Conservation (phyloP, 306 rosid species). For the Prunus mume region DNA sequence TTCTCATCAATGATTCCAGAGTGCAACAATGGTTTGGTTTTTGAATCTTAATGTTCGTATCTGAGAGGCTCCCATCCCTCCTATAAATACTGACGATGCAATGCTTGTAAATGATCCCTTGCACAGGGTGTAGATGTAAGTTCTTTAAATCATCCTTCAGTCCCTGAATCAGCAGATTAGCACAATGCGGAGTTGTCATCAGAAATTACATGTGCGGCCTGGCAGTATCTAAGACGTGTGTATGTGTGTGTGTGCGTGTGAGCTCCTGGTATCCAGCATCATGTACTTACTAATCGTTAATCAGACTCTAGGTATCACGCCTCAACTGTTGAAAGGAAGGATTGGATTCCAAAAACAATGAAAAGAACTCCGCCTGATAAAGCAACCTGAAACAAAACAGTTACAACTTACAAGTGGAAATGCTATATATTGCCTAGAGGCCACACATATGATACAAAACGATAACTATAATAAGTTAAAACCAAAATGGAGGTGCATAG, state of each 20-base stretch:
- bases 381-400: conserved; percentile 59
- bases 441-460: not conserved
- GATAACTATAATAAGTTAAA: not conserved
- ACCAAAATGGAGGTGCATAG: not conserved
- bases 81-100: not conserved
- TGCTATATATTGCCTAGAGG: not conserved
- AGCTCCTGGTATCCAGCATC: too few species aligned
- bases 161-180: conserved; percentile 16
- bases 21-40: not conserved
- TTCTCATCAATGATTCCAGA: not conserved
- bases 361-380: conserved; percentile 84
- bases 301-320: conserved; percentile 31
- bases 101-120: not conserved
- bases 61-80: not conserved
- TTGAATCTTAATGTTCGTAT: not conserved
- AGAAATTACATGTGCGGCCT: not conserved
- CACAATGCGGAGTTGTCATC: not conserved
- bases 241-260: too few species aligned
- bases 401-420: not conserved
- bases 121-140: not conserved
- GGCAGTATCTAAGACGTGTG: not conserved
- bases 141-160: conserved; percentile 7
- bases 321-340: conserved; percentile 66
- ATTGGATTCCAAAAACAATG: conserved; percentile 83
- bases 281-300: conserved; percentile 42